Percentiles rank a stretch among this genome's conserved stretches.
Evolutionary conservation across 129 eudicot genomes (phyloP).

Genomic region (Flaveria robusta): DNA sequence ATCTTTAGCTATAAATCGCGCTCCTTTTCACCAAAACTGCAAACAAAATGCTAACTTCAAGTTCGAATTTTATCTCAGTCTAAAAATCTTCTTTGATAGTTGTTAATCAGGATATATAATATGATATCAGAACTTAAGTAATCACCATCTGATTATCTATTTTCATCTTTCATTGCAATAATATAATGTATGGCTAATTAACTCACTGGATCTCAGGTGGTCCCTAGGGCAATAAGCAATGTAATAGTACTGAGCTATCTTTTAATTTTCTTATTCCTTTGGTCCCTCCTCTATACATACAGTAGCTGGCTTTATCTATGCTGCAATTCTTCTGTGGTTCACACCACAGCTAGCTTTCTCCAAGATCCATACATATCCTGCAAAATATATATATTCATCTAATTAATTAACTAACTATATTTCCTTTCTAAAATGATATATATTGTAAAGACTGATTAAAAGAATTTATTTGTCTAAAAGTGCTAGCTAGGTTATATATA

Average conservation of each 20-base stretch:
- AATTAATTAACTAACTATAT: background rate
- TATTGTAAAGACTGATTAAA: background rate
- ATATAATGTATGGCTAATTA: constrained; percentile 11
- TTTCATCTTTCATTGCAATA: constrained; percentile 18
- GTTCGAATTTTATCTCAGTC: background rate
- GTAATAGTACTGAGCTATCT: constrained; percentile 31
- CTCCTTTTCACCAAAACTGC: background rate
- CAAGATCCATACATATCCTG: constrained; percentile 31
- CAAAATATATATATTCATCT: background rate
- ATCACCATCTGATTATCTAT: background rate
- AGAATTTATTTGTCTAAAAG: background rate
- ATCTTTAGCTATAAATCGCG: background rate
- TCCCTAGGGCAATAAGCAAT: constrained; percentile 42
- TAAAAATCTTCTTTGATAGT: background rate
- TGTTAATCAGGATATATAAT: background rate
- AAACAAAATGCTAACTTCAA: constrained; percentile 1
- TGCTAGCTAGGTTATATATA: no score
- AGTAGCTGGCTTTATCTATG: constrained; percentile 39
- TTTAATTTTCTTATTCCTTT: constrained; percentile 39
- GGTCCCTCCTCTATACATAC: constrained; percentile 45
- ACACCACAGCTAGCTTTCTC: constrained; percentile 30
- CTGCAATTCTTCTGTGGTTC: constrained; percentile 36
- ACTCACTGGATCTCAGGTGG: constrained; percentile 14
- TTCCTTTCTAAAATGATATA: background rate
- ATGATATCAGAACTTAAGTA: background rate